These are phyloP conservation scores for Fusarium sulawesiense DNA, from an alignment of 2,329 filamentous ascomycete genomes.

Conservation along the genomic window DNA sequence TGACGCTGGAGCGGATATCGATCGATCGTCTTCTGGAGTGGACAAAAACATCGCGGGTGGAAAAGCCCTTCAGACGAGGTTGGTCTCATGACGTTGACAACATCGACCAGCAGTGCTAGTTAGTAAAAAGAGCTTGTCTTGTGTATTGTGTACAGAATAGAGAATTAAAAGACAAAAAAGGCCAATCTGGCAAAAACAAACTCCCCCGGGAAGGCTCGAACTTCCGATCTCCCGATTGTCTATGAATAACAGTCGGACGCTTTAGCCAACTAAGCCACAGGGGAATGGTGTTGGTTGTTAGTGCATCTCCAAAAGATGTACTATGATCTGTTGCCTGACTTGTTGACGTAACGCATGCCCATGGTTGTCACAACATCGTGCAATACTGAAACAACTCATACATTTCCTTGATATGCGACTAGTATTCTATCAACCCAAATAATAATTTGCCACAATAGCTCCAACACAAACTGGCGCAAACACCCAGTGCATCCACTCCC, in stretches of 20 bases:
- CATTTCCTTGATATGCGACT: fast-evolving
- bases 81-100: background rate
- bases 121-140: background rate
- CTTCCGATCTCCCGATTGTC: constrained; percentile 48
- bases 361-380: background rate
- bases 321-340: no score
- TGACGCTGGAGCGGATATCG: background rate
- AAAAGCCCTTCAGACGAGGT: background rate
- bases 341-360: no score
- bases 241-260: constrained; percentile 42
- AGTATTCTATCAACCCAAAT: background rate
- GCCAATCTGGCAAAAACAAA: fast-evolving
- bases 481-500: constrained; percentile 12
- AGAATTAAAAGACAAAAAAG: background rate
- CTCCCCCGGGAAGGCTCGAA: constrained; percentile 48
- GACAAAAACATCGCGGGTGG: background rate
- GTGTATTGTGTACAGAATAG: fast-evolving
- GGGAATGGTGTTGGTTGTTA: constrained; percentile 14
- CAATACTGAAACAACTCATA: background rate
- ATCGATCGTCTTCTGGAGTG: no score
- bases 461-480: constrained; percentile 10
- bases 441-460: background rate
- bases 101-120: background rate
- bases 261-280: constrained; percentile 45
- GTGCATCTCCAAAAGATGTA: background rate